Conservation (phyloP, 345 rosid genomes). For the Brassica juncea region DNA sequence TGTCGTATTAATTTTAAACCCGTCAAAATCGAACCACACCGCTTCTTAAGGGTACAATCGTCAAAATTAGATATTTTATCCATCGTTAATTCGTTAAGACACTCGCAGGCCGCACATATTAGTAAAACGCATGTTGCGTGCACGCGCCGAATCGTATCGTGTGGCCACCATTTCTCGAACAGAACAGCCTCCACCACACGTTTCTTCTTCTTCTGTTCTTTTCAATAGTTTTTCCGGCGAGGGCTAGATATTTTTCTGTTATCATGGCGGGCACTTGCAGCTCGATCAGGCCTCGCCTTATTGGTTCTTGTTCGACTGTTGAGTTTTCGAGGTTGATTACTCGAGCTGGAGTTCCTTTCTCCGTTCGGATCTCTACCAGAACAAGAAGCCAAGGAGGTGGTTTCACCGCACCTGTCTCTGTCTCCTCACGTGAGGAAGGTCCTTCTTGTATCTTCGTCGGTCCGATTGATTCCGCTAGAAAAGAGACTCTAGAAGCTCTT, state of each 20-base stretch:
- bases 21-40: not conserved
- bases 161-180: conserved; percentile 34
- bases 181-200: conserved; percentile 31
- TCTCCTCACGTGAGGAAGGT: conserved; percentile 54
- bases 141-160: conserved; percentile 41
- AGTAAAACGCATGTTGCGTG: conserved; percentile 33
- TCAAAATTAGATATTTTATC: conserved; percentile 7
- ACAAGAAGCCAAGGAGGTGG: conserved; percentile 44
- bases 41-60: conserved; percentile 6
- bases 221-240: conserved; percentile 29
- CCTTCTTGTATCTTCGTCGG: conserved; percentile 93
- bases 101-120: not conserved
- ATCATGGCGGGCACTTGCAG: conserved; percentile 75
- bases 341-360: conserved; percentile 51
- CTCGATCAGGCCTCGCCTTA: conserved; percentile 53
- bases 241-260: not conserved
- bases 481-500: conserved; percentile 96
- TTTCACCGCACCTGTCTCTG: conserved; percentile 37
- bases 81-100: not conserved
- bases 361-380: conserved; percentile 48
- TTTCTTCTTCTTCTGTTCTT: not conserved
- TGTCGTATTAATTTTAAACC: not conserved
- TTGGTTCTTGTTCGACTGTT: conserved; percentile 42
- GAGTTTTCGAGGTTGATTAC: conserved; percentile 45
- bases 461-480: conserved; percentile 84